phyloP scores from a whole-genome alignment of 108 stramenopile genomes.

The Cyclotella atomus region DNA sequence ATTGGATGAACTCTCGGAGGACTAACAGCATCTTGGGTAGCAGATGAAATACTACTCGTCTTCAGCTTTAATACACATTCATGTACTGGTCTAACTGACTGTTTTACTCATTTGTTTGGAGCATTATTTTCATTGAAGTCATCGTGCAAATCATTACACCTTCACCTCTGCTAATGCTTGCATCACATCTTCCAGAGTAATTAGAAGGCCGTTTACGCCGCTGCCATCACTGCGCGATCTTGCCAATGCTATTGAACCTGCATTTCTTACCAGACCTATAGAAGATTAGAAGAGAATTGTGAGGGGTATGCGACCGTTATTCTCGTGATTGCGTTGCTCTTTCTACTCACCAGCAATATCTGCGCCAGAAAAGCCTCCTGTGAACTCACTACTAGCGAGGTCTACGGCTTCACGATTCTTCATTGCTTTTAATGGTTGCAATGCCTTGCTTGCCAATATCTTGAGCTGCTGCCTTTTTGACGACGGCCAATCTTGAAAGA shows the following conservation, averaged over 20 bases:
- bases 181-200: constrained; percentile 83
- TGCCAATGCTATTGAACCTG: constrained; percentile 81
- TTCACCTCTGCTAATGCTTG: constrained; percentile 72
- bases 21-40: too few relatives aligned
- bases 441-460: constrained; percentile 10
- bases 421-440: neutral
- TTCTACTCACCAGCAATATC: constrained; percentile 59
- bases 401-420: constrained; percentile 28
- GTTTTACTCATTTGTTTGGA: too few relatives aligned
- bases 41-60: too few relatives aligned
- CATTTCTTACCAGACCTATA: constrained; percentile 87
- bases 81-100: too few relatives aligned
- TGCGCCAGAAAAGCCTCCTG: constrained; percentile 86
- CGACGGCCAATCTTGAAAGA: constrained; percentile 22
- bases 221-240: constrained; percentile 64
- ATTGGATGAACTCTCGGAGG: constrained; percentile 42
- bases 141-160: too few relatives aligned
- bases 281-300: neutral
- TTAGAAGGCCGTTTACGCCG: constrained; percentile 69
- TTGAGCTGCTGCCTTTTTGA: constrained; percentile 1
- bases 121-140: too few relatives aligned
- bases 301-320: neutral
- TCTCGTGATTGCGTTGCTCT: neutral
- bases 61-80: too few relatives aligned
- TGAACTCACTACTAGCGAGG: constrained; percentile 64